Conservation (phyloP, 129 eudicot genomes). For the Chrysanthemum makinoi region DNA sequence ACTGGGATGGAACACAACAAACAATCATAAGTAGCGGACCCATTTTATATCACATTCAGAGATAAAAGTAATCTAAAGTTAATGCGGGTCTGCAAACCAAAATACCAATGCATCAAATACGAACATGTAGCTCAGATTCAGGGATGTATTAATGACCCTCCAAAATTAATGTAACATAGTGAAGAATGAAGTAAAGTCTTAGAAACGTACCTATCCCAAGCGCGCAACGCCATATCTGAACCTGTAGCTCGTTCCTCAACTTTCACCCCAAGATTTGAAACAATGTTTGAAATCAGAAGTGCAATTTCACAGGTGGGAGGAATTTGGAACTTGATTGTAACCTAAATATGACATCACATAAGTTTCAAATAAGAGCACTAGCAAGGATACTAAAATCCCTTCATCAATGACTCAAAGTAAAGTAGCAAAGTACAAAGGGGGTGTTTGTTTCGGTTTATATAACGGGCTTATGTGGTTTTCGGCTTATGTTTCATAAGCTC, state of each 20-base stretch:
- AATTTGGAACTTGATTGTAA: slow-evolving; percentile 83
- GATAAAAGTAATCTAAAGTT: slow-evolving; percentile 8
- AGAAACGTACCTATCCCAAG: slow-evolving; percentile 78
- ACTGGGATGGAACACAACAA: slow-evolving; percentile 41
- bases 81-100: slow-evolving; percentile 11
- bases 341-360: slow-evolving; percentile 42
- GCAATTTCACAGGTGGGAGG: slow-evolving; percentile 86
- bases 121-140: not conserved
- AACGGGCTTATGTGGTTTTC: too few species aligned
- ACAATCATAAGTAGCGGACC: slow-evolving; percentile 11
- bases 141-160: not conserved
- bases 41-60: slow-evolving; percentile 6
- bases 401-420: too few species aligned
- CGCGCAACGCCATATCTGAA: slow-evolving; percentile 77
- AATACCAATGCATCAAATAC: not conserved
- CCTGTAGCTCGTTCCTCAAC: slow-evolving; percentile 61
- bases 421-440: too few species aligned
- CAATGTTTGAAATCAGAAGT: slow-evolving; percentile 65
- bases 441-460: too few species aligned
- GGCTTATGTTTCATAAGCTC: too few species aligned
- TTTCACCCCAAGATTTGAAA: slow-evolving; percentile 74
- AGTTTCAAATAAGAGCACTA: slow-evolving; percentile 1
- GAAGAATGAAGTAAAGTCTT: slow-evolving; percentile 3
- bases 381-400: not conserved
- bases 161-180: not conserved